These are phyloP conservation scores for Berberis vulgaris DNA, from an alignment of 164 flowering plant genomes.

Conservation along the genomic window DNA sequence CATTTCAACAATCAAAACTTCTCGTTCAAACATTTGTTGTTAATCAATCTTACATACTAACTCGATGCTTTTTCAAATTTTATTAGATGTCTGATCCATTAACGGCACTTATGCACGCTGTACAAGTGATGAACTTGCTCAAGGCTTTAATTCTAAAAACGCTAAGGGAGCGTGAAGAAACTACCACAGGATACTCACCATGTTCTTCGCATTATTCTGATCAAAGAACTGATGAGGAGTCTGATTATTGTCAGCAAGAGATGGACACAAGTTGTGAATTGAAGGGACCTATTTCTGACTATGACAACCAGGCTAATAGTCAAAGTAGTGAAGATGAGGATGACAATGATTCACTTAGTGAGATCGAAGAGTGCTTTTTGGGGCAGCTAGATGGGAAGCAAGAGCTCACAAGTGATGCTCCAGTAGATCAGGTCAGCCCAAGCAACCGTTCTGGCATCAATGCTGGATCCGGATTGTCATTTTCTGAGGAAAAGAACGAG, in stretches of 20 bases:
- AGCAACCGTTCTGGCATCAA: slow-evolving; percentile 12
- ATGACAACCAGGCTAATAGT: slow-evolving; percentile 24
- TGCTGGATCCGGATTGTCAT: neutral
- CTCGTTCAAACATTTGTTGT: neutral
- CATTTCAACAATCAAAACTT: neutral
- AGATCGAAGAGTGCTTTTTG: slow-evolving; percentile 68
- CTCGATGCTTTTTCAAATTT: neutral
- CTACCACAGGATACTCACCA: slow-evolving; percentile 52
- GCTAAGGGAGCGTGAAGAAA: slow-evolving; percentile 68
- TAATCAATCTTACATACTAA: neutral
- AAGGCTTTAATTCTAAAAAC: slow-evolving; percentile 73
- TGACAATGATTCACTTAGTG: slow-evolving; percentile 34
- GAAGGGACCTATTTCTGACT: slow-evolving; percentile 35
- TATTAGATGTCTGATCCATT: slow-evolving; percentile 95
- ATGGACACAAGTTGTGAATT: slow-evolving; percentile 56
- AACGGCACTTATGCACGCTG: slow-evolving; percentile 97
- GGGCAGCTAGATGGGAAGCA: slow-evolving; percentile 43
- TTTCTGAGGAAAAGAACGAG: slow-evolving; percentile 15
- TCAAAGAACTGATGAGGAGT: slow-evolving; percentile 41
- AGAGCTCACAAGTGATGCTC: slow-evolving; percentile 11
- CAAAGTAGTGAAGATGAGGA: slow-evolving; percentile 33
- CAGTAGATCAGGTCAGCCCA: slow-evolving; percentile 14
- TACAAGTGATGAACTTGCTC: slow-evolving; percentile 97
- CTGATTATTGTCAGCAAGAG: slow-evolving; percentile 49
- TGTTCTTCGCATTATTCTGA: slow-evolving; percentile 50